phyloP scores from a whole-genome alignment of 371 early-diverging fungal genomes.

The Circinella minor region DNA sequence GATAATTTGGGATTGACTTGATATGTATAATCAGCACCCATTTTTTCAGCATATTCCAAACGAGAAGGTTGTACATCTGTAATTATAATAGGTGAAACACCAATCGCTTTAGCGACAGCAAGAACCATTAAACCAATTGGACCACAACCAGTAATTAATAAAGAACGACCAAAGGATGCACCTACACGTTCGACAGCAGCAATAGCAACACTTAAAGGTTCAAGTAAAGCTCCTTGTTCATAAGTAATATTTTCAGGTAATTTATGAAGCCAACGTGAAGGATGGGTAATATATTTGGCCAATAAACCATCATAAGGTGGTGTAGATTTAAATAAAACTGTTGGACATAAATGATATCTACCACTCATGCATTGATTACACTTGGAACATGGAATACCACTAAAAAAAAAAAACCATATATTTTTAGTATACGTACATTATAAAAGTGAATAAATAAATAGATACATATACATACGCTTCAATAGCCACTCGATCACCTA shows the following conservation, averaged over 20 bases:
- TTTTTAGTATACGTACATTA: not conserved
- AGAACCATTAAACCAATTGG: conserved; percentile 50
- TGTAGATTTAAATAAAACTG: conserved; percentile 51
- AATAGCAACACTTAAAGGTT: conserved; percentile 50
- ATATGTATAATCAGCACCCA: conserved; percentile 30
- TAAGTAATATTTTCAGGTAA: conserved; percentile 40
- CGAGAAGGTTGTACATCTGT: conserved; percentile 44
- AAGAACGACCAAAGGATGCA: conserved; percentile 43
- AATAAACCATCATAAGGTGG: conserved; percentile 49
- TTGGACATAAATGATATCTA: conserved; percentile 51
- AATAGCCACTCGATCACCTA: conserved; percentile 41
- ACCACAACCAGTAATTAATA: conserved; percentile 49
- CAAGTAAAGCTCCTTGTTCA: conserved; percentile 49
- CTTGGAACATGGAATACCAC: conserved; percentile 51
- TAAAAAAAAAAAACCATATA: conserved; percentile 13
- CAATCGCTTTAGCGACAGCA: conserved; percentile 46
- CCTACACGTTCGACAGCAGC: conserved; percentile 46
- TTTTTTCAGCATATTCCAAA: conserved; percentile 35
- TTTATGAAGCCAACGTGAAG: conserved; percentile 52
- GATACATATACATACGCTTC: conserved; percentile 46
- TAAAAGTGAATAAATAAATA: not conserved
- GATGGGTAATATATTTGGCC: conserved; percentile 51
- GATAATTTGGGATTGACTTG: conserved; percentile 22
- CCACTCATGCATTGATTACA: conserved; percentile 54
- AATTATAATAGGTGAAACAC: conserved; percentile 43